Conservation (phyloP, 306 rosid genomes). For the Acacia acuminata region DNA sequence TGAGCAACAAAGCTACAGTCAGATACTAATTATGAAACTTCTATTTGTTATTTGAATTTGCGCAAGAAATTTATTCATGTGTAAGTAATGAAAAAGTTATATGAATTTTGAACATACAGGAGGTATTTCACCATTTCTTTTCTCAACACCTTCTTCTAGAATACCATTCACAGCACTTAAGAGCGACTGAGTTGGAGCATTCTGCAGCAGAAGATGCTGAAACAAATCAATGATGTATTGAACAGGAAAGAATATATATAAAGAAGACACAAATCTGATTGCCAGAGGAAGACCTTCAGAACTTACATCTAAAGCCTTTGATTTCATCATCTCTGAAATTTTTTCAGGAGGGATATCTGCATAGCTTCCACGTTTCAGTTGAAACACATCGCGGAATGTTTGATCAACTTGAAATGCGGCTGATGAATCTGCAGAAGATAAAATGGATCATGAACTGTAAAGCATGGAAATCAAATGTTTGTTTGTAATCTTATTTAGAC, state of each 20-base stretch:
- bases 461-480: background rate
- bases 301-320: conserved; percentile 79
- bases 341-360: conserved; percentile 75
- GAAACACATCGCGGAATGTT: conserved; percentile 89
- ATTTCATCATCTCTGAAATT: conserved; percentile 88
- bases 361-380: conserved; percentile 71
- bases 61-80: conserved; percentile 28
- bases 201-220: conserved; percentile 71
- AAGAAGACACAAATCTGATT: background rate
- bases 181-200: conserved; percentile 96
- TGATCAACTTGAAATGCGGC: conserved; percentile 58
- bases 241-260: conserved; percentile 8
- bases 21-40: conserved; percentile 21
- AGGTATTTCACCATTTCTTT: conserved; percentile 84
- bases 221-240: conserved; percentile 52
- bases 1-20: conserved; percentile 41
- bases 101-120: conserved; percentile 50
- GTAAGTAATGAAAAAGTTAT: background rate
- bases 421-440: conserved; percentile 50
- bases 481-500: background rate
- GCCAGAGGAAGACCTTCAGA: conserved; percentile 1
- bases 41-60: conserved; percentile 8
- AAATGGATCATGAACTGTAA: background rate
- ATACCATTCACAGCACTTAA: conserved; percentile 84
- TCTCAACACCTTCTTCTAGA: conserved; percentile 85